A percentile compares a stretch with the other conserved stretches of the same genome.
phyloP scores from a whole-genome alignment of 1,139 yeast genomes.

The Diutina ranongensis region DNA sequence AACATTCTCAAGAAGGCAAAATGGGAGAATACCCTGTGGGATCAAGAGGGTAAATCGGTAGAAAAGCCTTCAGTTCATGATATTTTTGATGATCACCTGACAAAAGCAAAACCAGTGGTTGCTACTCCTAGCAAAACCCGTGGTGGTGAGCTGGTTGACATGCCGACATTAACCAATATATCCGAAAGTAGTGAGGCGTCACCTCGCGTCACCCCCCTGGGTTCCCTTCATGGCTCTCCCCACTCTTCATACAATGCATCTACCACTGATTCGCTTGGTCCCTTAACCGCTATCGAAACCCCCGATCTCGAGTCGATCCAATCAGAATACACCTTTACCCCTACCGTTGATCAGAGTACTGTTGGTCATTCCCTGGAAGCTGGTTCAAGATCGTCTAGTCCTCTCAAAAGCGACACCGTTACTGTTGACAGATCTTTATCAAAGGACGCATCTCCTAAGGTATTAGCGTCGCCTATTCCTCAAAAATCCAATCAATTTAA shows the following conservation, averaged over 20 bases:
- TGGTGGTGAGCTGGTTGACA: not conserved
- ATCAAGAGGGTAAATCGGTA: not conserved
- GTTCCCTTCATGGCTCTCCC: not conserved
- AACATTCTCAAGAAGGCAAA: not conserved
- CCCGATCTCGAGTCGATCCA: slow-evolving; percentile 5
- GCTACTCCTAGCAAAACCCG: not conserved
- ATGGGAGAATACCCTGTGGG: not conserved
- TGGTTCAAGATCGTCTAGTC: not conserved
- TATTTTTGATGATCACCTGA: not conserved
- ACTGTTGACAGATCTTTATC: too few relatives aligned
- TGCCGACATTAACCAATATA: not conserved
- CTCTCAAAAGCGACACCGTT: not conserved
- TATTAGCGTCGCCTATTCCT: not conserved
- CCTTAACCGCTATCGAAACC: not conserved
- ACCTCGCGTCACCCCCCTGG: not conserved
- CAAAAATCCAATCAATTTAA: not conserved
- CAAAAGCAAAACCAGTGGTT: too few relatives aligned
- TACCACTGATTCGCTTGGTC: not conserved
- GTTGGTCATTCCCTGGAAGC: not conserved
- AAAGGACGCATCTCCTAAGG: too few relatives aligned
- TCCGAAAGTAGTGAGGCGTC: not conserved
- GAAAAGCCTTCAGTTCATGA: not conserved
- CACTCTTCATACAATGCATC: not conserved
- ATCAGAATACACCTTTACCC: not conserved
- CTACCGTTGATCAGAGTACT: not conserved